Percentiles rank a stretch among this genome's conserved stretches.
phyloP scores from a whole-genome alignment of 345 rosid species.

The Corymbia maculata region DNA sequence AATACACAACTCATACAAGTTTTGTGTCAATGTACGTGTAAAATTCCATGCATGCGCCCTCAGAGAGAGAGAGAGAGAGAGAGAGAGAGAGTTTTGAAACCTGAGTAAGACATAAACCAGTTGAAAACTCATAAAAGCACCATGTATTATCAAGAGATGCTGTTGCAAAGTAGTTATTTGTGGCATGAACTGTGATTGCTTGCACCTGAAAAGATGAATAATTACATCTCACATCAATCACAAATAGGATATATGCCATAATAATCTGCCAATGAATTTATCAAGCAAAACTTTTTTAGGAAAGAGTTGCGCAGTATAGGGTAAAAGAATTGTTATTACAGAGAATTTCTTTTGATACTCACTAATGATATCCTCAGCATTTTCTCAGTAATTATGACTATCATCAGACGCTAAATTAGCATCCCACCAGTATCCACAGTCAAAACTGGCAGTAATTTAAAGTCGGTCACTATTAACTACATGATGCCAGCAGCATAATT shows the following conservation, averaged over 20 bases:
- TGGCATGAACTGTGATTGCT: slow-evolving; percentile 95
- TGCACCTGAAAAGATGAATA: slow-evolving; percentile 53
- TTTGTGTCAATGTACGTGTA: neutral
- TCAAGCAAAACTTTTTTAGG: neutral
- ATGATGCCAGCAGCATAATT: neutral
- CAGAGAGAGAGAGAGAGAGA: neutral
- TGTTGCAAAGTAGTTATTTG: slow-evolving; percentile 87
- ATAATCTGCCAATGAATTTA: neutral
- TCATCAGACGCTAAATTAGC: neutral
- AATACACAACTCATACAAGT: neutral
- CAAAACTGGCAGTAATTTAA: neutral
- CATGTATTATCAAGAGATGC: slow-evolving; percentile 92
- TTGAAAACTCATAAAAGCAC: slow-evolving; percentile 89
- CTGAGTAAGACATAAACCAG: slow-evolving; percentile 89
- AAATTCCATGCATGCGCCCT: neutral
- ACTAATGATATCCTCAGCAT: neutral
- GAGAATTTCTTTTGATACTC: neutral
- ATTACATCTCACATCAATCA: neutral
- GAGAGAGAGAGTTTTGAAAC: slow-evolving; percentile 13
- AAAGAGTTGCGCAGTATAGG: neutral
- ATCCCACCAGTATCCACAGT: neutral
- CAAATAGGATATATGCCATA: neutral
- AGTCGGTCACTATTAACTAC: neutral
- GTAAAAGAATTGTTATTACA: neutral
- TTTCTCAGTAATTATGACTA: neutral